Evolutionary conservation across 805 yeast genomes (phyloP).

Genomic region (Metschnikowia kofuensis): DNA sequence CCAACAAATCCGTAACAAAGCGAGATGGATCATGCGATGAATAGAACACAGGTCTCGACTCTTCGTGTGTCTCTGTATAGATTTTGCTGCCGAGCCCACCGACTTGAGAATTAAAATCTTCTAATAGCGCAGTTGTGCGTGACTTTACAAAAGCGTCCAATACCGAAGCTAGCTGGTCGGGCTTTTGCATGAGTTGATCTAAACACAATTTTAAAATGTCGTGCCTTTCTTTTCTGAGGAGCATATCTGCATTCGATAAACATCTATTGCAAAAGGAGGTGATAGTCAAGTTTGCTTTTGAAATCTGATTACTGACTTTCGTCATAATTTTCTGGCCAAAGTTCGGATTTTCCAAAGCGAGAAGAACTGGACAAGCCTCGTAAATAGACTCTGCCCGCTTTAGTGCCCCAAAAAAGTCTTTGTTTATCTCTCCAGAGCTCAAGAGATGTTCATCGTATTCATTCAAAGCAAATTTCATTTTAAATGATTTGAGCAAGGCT

Average conservation of each 20-base stretch:
- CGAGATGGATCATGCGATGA: conserved; percentile 79
- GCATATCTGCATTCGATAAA: conserved; percentile 28
- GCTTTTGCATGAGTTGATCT: conserved; percentile 31
- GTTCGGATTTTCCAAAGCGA: conserved; percentile 65
- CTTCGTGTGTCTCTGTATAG: conserved; percentile 9
- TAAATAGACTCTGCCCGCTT: conserved; percentile 62
- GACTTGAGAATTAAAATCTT: conserved; percentile 65
- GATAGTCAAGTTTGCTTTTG: conserved; percentile 33
- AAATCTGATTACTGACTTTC: conserved; percentile 51
- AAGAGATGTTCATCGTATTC: conserved; percentile 70
- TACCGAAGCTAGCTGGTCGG: conserved; percentile 55
- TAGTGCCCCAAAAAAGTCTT: conserved; percentile 59
- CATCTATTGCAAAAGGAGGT: conserved; percentile 30
- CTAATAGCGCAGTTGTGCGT: conserved; percentile 61
- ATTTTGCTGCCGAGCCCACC: conserved; percentile 27
- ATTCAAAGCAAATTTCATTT: conserved; percentile 60
- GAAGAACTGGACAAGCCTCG: conserved; percentile 63
- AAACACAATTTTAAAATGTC: conserved; percentile 31
- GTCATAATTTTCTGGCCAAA: conserved; percentile 66
- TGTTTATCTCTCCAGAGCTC: conserved; percentile 41
- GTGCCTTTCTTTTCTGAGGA: conserved; percentile 25
- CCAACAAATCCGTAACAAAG: conserved; percentile 82
- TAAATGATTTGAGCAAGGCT: conserved; percentile 49
- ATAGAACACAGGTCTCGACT: conserved; percentile 51
- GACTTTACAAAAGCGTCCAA: conserved; percentile 62